Conservation (phyloP, 441 rosid genomes). For the Macaranga tanarius region DNA sequence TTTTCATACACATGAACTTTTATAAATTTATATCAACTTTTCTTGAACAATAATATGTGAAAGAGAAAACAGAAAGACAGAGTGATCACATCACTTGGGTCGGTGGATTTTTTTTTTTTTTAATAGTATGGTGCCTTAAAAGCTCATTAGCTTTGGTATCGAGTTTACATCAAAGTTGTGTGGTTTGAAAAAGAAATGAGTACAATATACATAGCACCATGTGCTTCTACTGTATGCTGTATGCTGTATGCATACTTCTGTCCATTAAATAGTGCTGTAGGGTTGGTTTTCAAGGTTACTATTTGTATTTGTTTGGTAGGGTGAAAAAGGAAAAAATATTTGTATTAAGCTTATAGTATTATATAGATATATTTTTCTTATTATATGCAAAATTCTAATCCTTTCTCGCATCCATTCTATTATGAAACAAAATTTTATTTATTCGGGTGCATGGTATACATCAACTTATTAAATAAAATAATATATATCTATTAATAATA, state of each 20-base stretch:
- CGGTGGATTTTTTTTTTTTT: conserved; percentile 19
- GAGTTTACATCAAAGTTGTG: conserved; percentile 22
- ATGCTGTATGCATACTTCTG: not conserved
- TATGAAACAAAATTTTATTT: no score
- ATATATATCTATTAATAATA: no score
- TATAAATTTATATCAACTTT: not conserved
- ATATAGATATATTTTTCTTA: no score
- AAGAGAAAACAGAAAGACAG: conserved; percentile 7
- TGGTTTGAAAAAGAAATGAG: not conserved
- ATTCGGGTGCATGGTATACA: no score
- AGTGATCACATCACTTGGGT: conserved; percentile 25
- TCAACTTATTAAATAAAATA: no score
- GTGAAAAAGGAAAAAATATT: no score
- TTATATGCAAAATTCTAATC: no score
- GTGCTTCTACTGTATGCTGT: not conserved
- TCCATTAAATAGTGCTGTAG: no score
- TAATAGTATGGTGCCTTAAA: conserved; percentile 27
- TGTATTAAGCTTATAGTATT: no score
- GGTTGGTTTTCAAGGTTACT: no score
- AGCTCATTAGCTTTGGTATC: conserved; percentile 29
- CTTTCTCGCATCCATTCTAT: no score
- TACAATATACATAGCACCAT: not conserved
- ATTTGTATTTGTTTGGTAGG: no score
- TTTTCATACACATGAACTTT: not conserved
- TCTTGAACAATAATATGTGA: conserved; percentile 24